phyloP scores from a whole-genome alignment of 305 asterid genomes.

The Euphrasia arctica region DNA sequence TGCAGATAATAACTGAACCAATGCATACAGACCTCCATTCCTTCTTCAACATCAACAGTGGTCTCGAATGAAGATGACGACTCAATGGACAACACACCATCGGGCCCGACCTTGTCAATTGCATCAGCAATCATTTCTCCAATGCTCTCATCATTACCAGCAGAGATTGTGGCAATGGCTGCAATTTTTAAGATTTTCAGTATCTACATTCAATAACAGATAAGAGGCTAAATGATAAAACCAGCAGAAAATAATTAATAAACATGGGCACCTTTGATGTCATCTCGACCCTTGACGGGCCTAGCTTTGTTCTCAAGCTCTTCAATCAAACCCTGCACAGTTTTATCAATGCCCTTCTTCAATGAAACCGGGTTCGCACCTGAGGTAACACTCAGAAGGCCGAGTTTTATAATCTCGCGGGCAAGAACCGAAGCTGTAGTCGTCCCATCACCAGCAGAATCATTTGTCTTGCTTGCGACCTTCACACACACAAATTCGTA shows the following conservation, averaged over 20 bases:
- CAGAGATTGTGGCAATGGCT: conserved; percentile 57
- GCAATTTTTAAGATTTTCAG: conserved; percentile 26
- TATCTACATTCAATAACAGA: neutral
- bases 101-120: conserved; percentile 32
- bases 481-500: conserved; percentile 35
- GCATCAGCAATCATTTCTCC: conserved; percentile 1
- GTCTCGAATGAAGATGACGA: conserved; percentile 98
- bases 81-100: conserved; percentile 96
- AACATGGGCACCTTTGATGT: neutral
- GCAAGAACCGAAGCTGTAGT: conserved; percentile 93
- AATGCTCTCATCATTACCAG: neutral
- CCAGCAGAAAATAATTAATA: neutral
- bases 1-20: too few species aligned
- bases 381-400: conserved; percentile 88
- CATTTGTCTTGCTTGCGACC: neutral
- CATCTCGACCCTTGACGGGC: neutral
- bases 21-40: neutral
- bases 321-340: conserved; percentile 63
- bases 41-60: conserved; percentile 32
- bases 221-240: conserved; percentile 3
- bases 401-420: conserved; percentile 89
- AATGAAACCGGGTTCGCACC: conserved; percentile 97
- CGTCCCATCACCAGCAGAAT: conserved; percentile 91
- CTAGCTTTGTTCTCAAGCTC: conserved; percentile 29
- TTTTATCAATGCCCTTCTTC: conserved; percentile 92